Percentiles rank a stretch among this genome's conserved stretches.
Conservation (phyloP, 208 protist species). For the Crithidia thermophila region DNA sequence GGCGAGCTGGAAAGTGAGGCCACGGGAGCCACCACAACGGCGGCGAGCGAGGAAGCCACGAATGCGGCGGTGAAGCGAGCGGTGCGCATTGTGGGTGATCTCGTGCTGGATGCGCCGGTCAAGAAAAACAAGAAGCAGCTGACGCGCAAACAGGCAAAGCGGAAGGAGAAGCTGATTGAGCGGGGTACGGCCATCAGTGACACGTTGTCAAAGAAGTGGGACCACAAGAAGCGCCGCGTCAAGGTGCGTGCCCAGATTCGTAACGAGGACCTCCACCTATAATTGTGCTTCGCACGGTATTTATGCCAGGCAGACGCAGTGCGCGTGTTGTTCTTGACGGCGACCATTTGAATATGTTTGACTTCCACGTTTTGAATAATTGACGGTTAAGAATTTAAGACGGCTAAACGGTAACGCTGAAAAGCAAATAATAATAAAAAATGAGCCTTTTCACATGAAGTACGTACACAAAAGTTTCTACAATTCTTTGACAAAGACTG, state of each 20-base stretch:
- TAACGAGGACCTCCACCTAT: constrained; percentile 81
- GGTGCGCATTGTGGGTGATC: constrained; percentile 59
- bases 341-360: too few relatives aligned
- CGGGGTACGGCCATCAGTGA: constrained; percentile 59
- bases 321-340: too few relatives aligned
- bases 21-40: neutral
- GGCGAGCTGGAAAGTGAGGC: constrained; percentile 25
- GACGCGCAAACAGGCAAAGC: constrained; percentile 71
- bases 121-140: constrained; percentile 74
- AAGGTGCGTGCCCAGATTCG: constrained; percentile 87
- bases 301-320: too few relatives aligned
- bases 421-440: too few relatives aligned
- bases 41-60: neutral
- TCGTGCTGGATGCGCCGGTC: constrained; percentile 64
- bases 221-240: constrained; percentile 79
- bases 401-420: too few relatives aligned
- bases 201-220: constrained; percentile 64
- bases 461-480: too few relatives aligned
- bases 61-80: constrained; percentile 36
- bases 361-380: too few relatives aligned
- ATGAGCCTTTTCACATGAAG: too few relatives aligned
- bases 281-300: constrained; percentile 25
- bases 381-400: too few relatives aligned
- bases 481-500: too few relatives aligned
- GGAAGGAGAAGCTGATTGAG: constrained; percentile 64